phyloP scores from a whole-genome alignment of 345 rosid species.

The Eutrema heterophyllum region DNA sequence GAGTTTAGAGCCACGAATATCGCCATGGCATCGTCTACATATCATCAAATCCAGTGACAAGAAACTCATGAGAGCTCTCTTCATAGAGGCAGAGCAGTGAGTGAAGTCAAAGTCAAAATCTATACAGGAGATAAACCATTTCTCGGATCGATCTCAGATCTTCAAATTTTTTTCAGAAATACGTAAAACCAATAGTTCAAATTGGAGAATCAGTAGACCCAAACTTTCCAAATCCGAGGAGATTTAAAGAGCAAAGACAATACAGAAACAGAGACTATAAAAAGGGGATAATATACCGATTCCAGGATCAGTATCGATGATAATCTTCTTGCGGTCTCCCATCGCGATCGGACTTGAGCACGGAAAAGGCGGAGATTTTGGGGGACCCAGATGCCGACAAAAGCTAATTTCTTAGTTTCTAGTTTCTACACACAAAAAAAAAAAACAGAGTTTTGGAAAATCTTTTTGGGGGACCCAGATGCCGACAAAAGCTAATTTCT shows the following conservation, averaged over 20 bases:
- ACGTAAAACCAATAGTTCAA: not conserved
- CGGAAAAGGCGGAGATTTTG: conserved; percentile 3
- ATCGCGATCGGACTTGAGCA: conserved; percentile 30
- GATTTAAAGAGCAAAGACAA: not conserved
- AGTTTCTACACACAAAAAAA: too few relatives aligned
- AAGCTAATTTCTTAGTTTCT: not conserved
- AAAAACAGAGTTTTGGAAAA: too few relatives aligned
- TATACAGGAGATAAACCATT: not conserved
- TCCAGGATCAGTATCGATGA: conserved; percentile 97
- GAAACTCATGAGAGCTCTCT: not conserved
- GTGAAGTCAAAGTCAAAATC: not conserved
- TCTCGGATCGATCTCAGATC: too few relatives aligned
- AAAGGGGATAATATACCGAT: conserved; percentile 39
- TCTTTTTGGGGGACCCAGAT: too few relatives aligned
- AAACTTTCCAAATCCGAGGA: not conserved
- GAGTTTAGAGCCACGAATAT: conserved; percentile 75
- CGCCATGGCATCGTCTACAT: conserved; percentile 95
- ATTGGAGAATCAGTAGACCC: not conserved
- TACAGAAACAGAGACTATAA: not conserved
- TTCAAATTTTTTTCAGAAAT: too few relatives aligned
- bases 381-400: not conserved
- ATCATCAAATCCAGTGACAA: not conserved
- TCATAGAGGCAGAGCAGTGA: not conserved
- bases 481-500: too few relatives aligned
- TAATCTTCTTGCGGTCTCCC: conserved; percentile 57